A percentile compares a stretch with the other conserved stretches of the same genome.
Evolutionary conservation across 768 basidiomycete genomes (phyloP).

Genomic region (Auricularia sp.): DNA sequence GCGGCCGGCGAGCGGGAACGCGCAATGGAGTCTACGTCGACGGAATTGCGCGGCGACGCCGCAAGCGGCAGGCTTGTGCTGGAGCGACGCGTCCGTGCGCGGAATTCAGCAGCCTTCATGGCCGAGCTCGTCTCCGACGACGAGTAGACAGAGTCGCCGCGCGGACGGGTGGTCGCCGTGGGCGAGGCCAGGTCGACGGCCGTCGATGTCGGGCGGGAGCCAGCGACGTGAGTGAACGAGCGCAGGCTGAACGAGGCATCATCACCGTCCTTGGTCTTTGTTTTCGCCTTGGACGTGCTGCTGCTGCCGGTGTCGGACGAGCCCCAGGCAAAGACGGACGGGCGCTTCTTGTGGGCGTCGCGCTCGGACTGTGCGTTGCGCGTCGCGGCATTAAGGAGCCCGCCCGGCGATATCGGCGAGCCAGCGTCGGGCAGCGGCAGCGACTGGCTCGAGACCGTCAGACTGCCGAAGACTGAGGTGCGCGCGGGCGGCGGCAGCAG

Average conservation of each 20-base stretch:
- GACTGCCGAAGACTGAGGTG: background rate
- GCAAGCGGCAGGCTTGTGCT: background rate
- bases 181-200: background rate
- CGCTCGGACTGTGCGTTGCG: background rate
- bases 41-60: background rate
- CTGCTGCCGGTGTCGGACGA: background rate
- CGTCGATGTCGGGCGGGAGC: background rate
- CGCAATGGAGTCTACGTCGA: background rate
- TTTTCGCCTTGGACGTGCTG: background rate
- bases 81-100: background rate
- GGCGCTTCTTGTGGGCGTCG: background rate
- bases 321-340: background rate
- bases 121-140: background rate
- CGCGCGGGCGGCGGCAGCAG: background rate
- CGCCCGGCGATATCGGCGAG: background rate
- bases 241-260: conserved; percentile 57
- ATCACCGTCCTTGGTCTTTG: background rate
- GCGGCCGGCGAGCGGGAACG: background rate
- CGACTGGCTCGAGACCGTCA: background rate
- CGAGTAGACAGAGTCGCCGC: background rate
- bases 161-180: background rate
- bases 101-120: background rate
- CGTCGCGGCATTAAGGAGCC: background rate
- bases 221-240: conserved; percentile 54
- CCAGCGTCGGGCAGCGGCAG: background rate